phyloP scores from a whole-genome alignment of 129 eudicot species.

The Logfia minima region DNA sequence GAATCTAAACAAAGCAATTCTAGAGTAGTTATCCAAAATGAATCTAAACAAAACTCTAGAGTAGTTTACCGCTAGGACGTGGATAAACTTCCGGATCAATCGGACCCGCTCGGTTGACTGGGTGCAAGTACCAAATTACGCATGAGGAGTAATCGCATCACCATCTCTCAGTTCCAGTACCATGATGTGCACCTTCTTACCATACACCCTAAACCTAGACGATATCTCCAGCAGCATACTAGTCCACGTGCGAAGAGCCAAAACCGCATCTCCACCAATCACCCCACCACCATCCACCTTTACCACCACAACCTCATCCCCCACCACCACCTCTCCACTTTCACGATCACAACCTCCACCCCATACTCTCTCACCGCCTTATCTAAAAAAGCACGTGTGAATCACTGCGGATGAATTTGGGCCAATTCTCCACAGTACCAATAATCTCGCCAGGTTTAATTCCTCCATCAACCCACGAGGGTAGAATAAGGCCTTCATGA shows the following conservation, averaged over 20 bases:
- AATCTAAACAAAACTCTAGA: too few relatives aligned
- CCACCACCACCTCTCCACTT: constrained; percentile 60
- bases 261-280: constrained; percentile 55
- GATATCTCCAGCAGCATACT: constrained; percentile 43
- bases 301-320: constrained; percentile 42
- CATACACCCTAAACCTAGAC: constrained; percentile 55
- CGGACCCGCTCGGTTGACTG: constrained; percentile 49
- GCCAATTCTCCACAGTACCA: constrained; percentile 70
- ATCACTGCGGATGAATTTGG: constrained; percentile 72
- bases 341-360: constrained; percentile 64
- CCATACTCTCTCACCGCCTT: constrained; percentile 70
- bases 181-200: constrained; percentile 75
- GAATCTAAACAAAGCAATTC: background rate
- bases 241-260: constrained; percentile 68
- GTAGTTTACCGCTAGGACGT: constrained; percentile 56
- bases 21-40: background rate
- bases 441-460: constrained; percentile 42
- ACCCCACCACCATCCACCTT: constrained; percentile 54
- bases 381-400: constrained; percentile 49
- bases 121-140: constrained; percentile 58
- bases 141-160: constrained; percentile 63
- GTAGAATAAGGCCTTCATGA: constrained; percentile 28
- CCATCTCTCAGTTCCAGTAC: constrained; percentile 64
- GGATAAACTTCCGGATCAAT: constrained; percentile 84
- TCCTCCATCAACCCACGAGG: constrained; percentile 73